Evolutionary conservation across 768 basidiomycete species (phyloP).

Genomic region (Termitomyces sp.): DNA sequence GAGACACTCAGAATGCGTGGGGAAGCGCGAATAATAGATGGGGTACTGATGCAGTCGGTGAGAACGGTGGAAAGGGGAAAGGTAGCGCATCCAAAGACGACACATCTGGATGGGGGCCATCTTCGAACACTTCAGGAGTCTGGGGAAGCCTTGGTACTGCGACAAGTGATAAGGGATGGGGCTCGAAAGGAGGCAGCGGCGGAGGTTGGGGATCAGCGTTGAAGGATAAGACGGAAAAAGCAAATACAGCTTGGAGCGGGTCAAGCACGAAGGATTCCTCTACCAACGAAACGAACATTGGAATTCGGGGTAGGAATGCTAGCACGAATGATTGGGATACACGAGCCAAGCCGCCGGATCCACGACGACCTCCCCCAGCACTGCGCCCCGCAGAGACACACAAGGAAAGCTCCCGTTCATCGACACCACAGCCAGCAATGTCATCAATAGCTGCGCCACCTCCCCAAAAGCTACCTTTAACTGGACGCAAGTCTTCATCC

Average conservation of each 20-base stretch:
- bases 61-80: neutral
- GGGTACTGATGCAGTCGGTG: conserved; percentile 1
- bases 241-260: neutral
- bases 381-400: neutral
- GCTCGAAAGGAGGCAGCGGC: neutral
- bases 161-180: conserved; percentile 2
- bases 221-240: neutral
- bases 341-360: conserved; percentile 2
- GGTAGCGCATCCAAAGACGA: neutral
- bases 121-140: neutral
- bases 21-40: conserved; percentile 1
- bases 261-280: neutral
- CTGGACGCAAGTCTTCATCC: conserved; percentile 2
- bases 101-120: conserved; percentile 1
- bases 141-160: conserved; percentile 5
- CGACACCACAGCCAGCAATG: neutral
- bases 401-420: neutral
- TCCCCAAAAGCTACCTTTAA: neutral
- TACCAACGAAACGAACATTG: neutral
- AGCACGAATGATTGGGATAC: conserved; percentile 5
- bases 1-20: neutral
- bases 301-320: conserved; percentile 4
- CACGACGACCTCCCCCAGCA: neutral
- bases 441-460: neutral
- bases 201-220: neutral